Conservation (phyloP, 78 protist genomes). For the Dictyostelium firmibasis region DNA sequence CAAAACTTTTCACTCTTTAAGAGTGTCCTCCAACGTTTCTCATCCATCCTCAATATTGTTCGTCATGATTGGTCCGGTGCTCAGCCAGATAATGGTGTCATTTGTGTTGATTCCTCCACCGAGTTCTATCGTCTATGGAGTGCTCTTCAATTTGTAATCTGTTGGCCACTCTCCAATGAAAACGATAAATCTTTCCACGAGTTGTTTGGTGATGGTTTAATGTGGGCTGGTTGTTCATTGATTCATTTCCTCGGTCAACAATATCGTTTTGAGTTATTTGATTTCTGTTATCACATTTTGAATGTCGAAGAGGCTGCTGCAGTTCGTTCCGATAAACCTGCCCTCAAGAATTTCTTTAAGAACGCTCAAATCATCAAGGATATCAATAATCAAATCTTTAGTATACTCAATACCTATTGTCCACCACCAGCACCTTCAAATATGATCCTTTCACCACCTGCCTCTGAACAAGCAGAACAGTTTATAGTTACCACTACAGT, state of each 20-base stretch:
- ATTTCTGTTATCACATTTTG: slow-evolving; percentile 89
- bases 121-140: slow-evolving; percentile 92
- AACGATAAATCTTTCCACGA: slow-evolving; percentile 68
- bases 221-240: slow-evolving; percentile 88
- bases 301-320: slow-evolving; percentile 80
- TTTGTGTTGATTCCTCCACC: slow-evolving; percentile 65
- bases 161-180: slow-evolving; percentile 61
- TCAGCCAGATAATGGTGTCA: slow-evolving; percentile 77
- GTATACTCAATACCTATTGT: slow-evolving; percentile 67
- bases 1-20: slow-evolving; percentile 72
- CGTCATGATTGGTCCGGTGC: slow-evolving; percentile 81
- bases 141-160: slow-evolving; percentile 83
- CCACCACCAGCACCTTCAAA: slow-evolving; percentile 72
- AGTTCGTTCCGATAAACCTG: slow-evolving; percentile 51
- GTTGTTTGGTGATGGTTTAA: slow-evolving; percentile 91
- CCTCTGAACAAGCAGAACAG: slow-evolving; percentile 76
- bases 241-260: slow-evolving; percentile 89
- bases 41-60: slow-evolving; percentile 71
- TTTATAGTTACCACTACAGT: slow-evolving; percentile 63
- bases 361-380: slow-evolving; percentile 59
- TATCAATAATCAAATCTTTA: slow-evolving; percentile 71
- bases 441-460: slow-evolving; percentile 70
- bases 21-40: slow-evolving; percentile 45
- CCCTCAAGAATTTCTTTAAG: slow-evolving; percentile 56
- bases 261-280: slow-evolving; percentile 79